phyloP scores from a whole-genome alignment of 2,329 filamentous ascomycete genomes.

The Mollisia scopiformis region DNA sequence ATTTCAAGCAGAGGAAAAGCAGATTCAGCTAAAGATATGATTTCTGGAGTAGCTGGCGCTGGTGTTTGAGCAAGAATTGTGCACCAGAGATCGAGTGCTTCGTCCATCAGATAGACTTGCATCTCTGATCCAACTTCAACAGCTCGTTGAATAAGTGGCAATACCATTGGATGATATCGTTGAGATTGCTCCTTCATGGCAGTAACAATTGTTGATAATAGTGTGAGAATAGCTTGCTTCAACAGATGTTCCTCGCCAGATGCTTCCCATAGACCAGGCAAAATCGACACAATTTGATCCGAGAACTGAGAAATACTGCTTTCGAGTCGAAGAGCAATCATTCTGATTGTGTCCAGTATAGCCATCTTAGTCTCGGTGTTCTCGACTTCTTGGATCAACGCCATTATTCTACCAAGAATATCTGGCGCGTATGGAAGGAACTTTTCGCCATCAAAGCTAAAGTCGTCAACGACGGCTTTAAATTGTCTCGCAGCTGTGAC shows the following conservation, averaged over 20 bases:
- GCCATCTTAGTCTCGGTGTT: conserved; percentile 89
- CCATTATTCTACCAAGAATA: conserved; percentile 73
- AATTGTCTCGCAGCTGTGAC: conserved; percentile 89
- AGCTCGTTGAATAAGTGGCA: conserved; percentile 82
- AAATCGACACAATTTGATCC: conserved; percentile 77
- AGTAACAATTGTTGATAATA: conserved; percentile 82
- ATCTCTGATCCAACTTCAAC: conserved; percentile 76
- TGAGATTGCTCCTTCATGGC: conserved; percentile 80
- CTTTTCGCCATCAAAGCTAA: conserved; percentile 73
- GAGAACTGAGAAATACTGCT: conserved; percentile 69
- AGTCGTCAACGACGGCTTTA: conserved; percentile 79
- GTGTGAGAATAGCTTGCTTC: conserved; percentile 89
- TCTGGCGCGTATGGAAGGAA: conserved; percentile 80
- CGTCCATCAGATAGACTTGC: conserved; percentile 84
- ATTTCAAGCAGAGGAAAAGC: conserved; percentile 69
- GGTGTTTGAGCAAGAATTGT: conserved; percentile 71
- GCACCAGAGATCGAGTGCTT: conserved; percentile 88
- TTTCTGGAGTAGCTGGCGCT: conserved; percentile 60
- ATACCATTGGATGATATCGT: conserved; percentile 76
- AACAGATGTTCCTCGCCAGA: conserved; percentile 82
- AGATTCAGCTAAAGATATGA: conserved; percentile 65
- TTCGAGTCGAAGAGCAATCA: conserved; percentile 81
- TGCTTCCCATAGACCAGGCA: conserved; percentile 83
- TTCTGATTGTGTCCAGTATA: conserved; percentile 82
- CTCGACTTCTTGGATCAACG: conserved; percentile 78